A percentile compares a stretch with the other conserved stretches of the same genome.
Evolutionary conservation across 1,139 yeast genomes (phyloP).

Genomic region (Magnusiomyces fungicola): DNA sequence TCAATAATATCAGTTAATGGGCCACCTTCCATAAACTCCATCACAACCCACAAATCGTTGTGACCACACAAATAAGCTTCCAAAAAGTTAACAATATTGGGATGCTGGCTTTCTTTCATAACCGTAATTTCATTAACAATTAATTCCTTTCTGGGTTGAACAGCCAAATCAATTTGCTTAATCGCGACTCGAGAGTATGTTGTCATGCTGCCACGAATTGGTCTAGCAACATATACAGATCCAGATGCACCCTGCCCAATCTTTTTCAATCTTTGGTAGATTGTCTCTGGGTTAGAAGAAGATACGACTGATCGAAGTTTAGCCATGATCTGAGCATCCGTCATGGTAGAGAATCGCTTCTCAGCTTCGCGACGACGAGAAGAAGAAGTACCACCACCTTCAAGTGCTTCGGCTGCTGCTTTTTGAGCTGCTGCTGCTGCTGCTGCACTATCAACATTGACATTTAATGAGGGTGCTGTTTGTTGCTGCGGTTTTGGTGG

Average conservation of each 20-base stretch:
- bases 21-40: slow-evolving; percentile 95
- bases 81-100: slow-evolving; percentile 85
- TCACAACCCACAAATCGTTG: slow-evolving; percentile 75
- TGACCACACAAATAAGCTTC: slow-evolving; percentile 63
- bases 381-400: not conserved
- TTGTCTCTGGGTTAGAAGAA: slow-evolving; percentile 73
- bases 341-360: slow-evolving; percentile 63
- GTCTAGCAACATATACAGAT: slow-evolving; percentile 82
- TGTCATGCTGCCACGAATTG: slow-evolving; percentile 36
- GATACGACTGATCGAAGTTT: slow-evolving; percentile 80
- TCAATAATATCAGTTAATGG: slow-evolving; percentile 86
- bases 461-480: not conserved
- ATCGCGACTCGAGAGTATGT: slow-evolving; percentile 51
- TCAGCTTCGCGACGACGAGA: slow-evolving; percentile 30
- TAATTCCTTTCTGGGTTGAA: slow-evolving; percentile 91
- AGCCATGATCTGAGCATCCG: slow-evolving; percentile 79
- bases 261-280: slow-evolving; percentile 80
- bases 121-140: slow-evolving; percentile 90
- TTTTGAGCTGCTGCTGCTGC: not conserved
- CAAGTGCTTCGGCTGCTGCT: not conserved
- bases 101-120: slow-evolving; percentile 86
- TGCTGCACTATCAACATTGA: not conserved
- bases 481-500: not conserved
- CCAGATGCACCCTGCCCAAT: slow-evolving; percentile 99
- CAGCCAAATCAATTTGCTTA: slow-evolving; percentile 88